Base-by-base conservation (phyloP, 1,284 basidiomycete genomes). In the Irpex rosettiformis region DNA sequence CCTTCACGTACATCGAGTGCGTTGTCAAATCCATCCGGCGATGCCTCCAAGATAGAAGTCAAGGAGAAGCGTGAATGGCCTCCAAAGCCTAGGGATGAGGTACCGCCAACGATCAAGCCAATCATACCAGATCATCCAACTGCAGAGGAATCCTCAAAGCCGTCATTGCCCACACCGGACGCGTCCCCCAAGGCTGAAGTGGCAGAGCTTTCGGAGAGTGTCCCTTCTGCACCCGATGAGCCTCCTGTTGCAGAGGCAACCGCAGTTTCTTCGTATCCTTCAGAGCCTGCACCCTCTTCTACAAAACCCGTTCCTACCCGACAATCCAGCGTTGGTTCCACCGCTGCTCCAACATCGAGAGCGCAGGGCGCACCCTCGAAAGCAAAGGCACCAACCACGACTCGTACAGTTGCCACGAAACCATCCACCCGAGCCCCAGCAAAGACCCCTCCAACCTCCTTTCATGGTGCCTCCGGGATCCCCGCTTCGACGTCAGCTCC, bases 61-160 rank as follows among this genome's bases (percentile, higher is more conserved):
- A 88, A 81, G 72, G 86, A 87, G 69, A 83, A 80, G 67, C 80
- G 82, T 52, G 89, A 91, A 77, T 91, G 87, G 88, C 88, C 88
- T n/a, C 88, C 88, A 2, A 67, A 63, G 54, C 64, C 66, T 4
- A 67, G 66, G 55, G 25, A 60, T 22, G 62, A 61, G 28, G 51
- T 30, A 28, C 58, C 59, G 52, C 52, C 62, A 25, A 58, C 55
- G 48, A 54, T 58, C 8, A 57, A 54, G 5, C 62, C 58, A 21
- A 7, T 56, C 10, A n/a, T 56, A 37, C 60, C 65, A 22, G 29
- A 62, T 25, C 13, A 42, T 25, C 4, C 29, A n/a, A 3, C n/a
- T n/a, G 56, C 54, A 22, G 42, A 59, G n/a, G 18, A 58, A 6
- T 52, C 61, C 8, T 2, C 27, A 11, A 56, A 57, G 24, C 60